These are phyloP conservation scores for Dactylorhiza incarnata DNA, from an alignment of 106 monocot species.

Conservation along the genomic window DNA sequence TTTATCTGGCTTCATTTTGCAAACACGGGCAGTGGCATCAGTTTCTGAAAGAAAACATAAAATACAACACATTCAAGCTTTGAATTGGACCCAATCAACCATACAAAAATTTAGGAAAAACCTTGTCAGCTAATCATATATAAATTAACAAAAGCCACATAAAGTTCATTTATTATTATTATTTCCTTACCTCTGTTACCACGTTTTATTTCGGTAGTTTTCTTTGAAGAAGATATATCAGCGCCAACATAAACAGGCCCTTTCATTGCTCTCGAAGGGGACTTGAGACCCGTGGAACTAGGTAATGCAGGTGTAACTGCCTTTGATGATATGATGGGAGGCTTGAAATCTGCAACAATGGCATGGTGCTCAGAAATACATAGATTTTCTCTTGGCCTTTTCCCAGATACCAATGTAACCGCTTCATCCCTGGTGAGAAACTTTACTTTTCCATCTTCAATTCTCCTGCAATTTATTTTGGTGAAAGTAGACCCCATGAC, in stretches of 20 bases:
- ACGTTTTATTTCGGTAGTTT: background rate
- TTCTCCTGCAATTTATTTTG: background rate
- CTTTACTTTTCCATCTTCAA: slow-evolving; percentile 6
- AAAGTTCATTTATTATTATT: background rate
- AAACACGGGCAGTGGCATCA: background rate
- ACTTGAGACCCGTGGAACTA: background rate
- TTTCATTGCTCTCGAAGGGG: background rate
- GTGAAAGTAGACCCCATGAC: background rate
- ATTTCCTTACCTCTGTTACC: background rate
- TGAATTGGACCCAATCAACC: background rate
- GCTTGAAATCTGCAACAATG: background rate
- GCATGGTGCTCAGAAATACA: background rate
- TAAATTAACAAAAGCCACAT: background rate
- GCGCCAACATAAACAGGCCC: background rate
- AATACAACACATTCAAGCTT: too few species aligned
- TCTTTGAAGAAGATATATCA: background rate
- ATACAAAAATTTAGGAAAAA: background rate
- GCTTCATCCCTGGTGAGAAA: slow-evolving; percentile 2
- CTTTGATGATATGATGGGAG: background rate
- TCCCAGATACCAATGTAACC: background rate
- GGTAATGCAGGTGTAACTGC: background rate
- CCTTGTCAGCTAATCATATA: background rate
- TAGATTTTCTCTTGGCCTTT: slow-evolving; percentile 2
- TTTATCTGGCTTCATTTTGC: background rate
- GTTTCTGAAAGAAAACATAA: background rate